Percentiles rank a stretch among this genome's conserved stretches.
These are phyloP conservation scores for Forsythia viridissima DNA, from an alignment of 257 asterid species.

Conservation along the genomic window DNA sequence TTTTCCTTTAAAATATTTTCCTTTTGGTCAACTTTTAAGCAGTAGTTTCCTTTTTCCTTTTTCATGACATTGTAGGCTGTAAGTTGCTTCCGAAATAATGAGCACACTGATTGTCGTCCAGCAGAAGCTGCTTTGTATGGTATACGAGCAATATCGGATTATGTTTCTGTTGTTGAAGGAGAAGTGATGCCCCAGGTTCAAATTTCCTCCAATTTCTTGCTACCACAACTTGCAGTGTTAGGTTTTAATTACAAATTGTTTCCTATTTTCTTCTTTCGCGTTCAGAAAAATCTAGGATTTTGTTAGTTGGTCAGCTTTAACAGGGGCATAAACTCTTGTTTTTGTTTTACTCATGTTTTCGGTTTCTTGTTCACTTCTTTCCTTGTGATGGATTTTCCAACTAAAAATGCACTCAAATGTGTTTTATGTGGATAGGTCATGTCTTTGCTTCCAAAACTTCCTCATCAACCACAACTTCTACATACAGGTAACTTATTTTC, in stretches of 20 bases:
- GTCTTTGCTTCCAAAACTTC: slow-evolving; percentile 88
- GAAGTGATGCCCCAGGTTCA: slow-evolving; percentile 94
- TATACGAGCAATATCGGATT: slow-evolving; percentile 91
- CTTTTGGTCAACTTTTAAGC: slow-evolving; percentile 20
- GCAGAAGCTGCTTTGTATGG: slow-evolving; percentile 96
- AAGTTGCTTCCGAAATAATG: slow-evolving; percentile 46
- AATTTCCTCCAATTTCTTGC: slow-evolving; percentile 23
- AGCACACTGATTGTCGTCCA: slow-evolving; percentile 78
- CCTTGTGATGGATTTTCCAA: not conserved
- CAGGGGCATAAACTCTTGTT: not conserved
- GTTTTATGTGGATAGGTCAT: slow-evolving; percentile 56
- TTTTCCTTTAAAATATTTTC: slow-evolving; percentile 14
- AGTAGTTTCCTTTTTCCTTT: slow-evolving; percentile 15
- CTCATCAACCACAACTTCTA: slow-evolving; percentile 89
- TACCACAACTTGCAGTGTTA: slow-evolving; percentile 16
- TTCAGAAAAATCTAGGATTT: not conserved
- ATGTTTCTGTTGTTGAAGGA: slow-evolving; percentile 71
- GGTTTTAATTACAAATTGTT: slow-evolving; percentile 19
- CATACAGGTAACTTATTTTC: slow-evolving; percentile 72
- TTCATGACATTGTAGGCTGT: slow-evolving; percentile 57
- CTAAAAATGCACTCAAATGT: slow-evolving; percentile 14
- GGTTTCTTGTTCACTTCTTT: slow-evolving; percentile 8
- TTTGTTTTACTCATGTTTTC: not conserved
- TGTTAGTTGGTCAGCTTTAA: not conserved
- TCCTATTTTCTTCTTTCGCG: slow-evolving; percentile 10